Evolutionary conservation across 2,329 filamentous ascomycete species (phyloP).

Genomic region (Fusarium tricinctum): DNA sequence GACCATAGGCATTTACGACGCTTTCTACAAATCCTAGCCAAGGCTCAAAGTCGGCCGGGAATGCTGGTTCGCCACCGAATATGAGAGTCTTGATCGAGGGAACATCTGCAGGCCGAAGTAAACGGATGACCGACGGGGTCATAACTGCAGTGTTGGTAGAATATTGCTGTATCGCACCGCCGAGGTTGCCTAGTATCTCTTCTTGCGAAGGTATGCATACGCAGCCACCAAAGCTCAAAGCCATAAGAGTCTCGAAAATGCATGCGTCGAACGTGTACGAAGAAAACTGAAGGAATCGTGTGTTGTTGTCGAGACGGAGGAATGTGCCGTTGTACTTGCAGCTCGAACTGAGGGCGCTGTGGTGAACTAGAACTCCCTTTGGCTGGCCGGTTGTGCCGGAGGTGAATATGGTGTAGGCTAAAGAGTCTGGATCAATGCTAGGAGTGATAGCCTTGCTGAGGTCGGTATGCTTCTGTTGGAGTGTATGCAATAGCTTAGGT

Average conservation of each 20-base stretch:
- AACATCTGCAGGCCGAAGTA: background rate
- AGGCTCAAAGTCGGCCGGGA: conserved; percentile 6
- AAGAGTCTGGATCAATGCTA: conserved; percentile 4
- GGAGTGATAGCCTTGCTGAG: background rate
- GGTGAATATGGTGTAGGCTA: conserved; percentile 9
- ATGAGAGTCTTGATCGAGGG: conserved; percentile 5
- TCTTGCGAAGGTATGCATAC: conserved; percentile 10
- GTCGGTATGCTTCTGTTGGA: background rate
- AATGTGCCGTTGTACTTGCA: background rate
- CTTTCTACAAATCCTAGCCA: conserved; percentile 1
- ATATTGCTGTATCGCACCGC: conserved; percentile 2
- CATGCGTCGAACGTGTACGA: conserved; percentile 4
- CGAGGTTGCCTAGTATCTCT: conserved; percentile 1
- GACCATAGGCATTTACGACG: conserved; percentile 7
- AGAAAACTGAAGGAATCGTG: conserved; percentile 5
- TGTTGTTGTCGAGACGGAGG: background rate
- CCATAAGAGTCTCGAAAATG: background rate
- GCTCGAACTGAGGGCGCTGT: conserved; percentile 15
- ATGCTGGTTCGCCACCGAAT: conserved; percentile 7
- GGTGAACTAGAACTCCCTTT: conserved; percentile 1
- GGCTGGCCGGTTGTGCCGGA: conserved; percentile 2
- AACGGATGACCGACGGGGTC: conserved; percentile 7
- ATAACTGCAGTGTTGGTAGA: background rate
- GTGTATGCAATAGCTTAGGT: conserved; percentile 1
- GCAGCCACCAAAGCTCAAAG: conserved; percentile 7